These are phyloP conservation scores for Talaromyces verruculosus DNA, from an alignment of 2,329 filamentous ascomycete species.

Conservation along the genomic window DNA sequence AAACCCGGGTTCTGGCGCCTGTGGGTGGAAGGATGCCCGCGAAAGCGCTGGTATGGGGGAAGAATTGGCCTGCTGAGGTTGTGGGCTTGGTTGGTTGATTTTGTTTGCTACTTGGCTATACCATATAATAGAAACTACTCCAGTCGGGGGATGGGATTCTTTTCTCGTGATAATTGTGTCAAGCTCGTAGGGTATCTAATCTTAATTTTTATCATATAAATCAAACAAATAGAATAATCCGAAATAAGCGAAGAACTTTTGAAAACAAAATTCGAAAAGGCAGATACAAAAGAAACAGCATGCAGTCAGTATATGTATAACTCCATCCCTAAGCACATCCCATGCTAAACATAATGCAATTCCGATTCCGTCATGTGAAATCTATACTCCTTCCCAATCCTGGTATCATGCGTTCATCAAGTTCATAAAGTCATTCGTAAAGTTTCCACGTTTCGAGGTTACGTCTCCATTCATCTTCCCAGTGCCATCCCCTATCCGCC, in stretches of 20 bases:
- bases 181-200: not conserved
- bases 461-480: constrained; percentile 48
- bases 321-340: not conserved
- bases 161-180: not conserved
- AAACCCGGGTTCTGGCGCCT: constrained; percentile 78
- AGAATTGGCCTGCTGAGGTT: constrained; percentile 77
- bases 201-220: not conserved
- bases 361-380: not conserved
- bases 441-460: constrained; percentile 54
- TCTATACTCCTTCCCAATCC: not conserved
- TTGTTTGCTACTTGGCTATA: not conserved
- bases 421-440: constrained; percentile 46
- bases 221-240: not conserved
- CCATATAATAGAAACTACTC: not conserved
- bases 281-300: constrained; percentile 8
- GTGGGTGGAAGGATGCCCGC: constrained; percentile 78
- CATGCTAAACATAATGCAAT: not conserved
- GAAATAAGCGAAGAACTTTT: not conserved
- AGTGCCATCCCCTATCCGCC: constrained; percentile 59
- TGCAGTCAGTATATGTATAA: not conserved
- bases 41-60: constrained; percentile 76
- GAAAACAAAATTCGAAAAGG: not conserved
- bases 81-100: constrained; percentile 67
- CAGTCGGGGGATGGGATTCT: not conserved
- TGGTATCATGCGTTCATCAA: not conserved